Evolutionary conservation across 2,329 filamentous ascomycete species (phyloP).

Genomic region (Didymella pomorum): DNA sequence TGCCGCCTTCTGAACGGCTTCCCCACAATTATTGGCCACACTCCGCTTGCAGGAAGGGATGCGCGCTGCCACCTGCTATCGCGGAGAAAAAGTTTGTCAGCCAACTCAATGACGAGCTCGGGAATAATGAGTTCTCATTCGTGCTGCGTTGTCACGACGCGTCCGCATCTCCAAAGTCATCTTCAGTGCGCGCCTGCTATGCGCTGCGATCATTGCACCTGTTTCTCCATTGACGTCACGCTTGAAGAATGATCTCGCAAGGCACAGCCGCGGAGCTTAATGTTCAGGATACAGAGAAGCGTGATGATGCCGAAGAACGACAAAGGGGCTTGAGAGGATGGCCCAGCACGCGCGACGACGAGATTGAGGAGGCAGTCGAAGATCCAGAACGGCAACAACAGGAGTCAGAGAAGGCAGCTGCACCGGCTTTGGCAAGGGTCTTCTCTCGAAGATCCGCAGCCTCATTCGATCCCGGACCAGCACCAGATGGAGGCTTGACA

Average conservation of each 20-base stretch:
- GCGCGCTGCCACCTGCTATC: conserved; percentile 7
- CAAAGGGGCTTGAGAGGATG: conserved; percentile 11
- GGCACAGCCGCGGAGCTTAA: not conserved
- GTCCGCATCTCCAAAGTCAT: not conserved
- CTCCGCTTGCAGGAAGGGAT: conserved; percentile 7
- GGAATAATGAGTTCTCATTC: conserved; percentile 1
- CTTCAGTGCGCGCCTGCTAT: not conserved
- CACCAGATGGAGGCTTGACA: conserved; percentile 58
- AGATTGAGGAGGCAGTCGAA: conserved; percentile 25
- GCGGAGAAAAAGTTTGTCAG: conserved; percentile 11
- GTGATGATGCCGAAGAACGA: not conserved
- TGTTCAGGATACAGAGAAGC: not conserved
- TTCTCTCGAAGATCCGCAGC: conserved; percentile 35
- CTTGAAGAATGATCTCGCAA: conserved; percentile 4
- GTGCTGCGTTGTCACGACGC: not conserved
- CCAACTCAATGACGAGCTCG: conserved; percentile 4
- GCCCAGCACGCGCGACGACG: conserved; percentile 29
- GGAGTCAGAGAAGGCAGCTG: conserved; percentile 7
- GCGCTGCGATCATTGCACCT: not conserved
- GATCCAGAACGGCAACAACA: conserved; percentile 12
- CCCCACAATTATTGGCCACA: not conserved
- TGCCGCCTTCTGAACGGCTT: too few species aligned
- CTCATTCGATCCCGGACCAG: conserved; percentile 39
- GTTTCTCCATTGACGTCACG: not conserved
- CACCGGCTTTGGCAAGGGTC: conserved; percentile 26